These are phyloP conservation scores for Euphorbia schlechtendalii DNA, from an alignment of 441 rosid species.

Conservation along the genomic window DNA sequence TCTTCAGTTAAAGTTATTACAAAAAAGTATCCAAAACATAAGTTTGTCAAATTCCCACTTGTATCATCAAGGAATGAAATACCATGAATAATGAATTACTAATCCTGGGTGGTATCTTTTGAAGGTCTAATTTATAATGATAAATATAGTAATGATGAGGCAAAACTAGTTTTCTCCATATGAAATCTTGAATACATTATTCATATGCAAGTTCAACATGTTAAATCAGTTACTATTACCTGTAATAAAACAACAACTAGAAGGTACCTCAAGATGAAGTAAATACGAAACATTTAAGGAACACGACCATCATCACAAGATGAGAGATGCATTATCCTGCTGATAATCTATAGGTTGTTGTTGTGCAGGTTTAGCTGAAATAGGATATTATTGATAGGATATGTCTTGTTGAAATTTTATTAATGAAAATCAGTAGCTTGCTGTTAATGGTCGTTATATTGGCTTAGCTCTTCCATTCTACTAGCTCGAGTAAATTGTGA, in stretches of 20 bases:
- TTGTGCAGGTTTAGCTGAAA: constrained; percentile 34
- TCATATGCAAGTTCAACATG: constrained; percentile 44
- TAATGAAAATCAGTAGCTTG: constrained; percentile 45
- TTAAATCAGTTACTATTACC: constrained; percentile 80
- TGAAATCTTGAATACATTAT: constrained; percentile 47
- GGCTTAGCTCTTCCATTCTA: constrained; percentile 46
- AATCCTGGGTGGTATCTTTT: background rate
- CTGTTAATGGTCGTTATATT: constrained; percentile 43
- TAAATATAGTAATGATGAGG: background rate
- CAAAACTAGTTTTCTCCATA: constrained; percentile 9
- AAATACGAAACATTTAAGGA: constrained; percentile 48
- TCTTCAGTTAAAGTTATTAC: background rate
- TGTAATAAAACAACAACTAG: constrained; percentile 99
- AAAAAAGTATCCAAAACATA: background rate
- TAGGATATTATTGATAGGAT: constrained; percentile 56
- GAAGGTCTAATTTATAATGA: background rate
- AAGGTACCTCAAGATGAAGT: constrained; percentile 99
- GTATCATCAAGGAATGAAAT: background rate
- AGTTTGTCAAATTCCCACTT: constrained; percentile 4
- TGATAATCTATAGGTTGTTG: constrained; percentile 39
- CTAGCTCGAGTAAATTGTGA: constrained; percentile 37
- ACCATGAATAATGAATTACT: background rate
- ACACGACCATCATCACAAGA: constrained; percentile 34
- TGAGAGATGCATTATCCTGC: constrained; percentile 37
- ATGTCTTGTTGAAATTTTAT: constrained; percentile 46